Evolutionary conservation across 78 protist species (phyloP), one percentile per base, ranked within the genome.

Genomic region (Speleostelium caveatum): DNA sequence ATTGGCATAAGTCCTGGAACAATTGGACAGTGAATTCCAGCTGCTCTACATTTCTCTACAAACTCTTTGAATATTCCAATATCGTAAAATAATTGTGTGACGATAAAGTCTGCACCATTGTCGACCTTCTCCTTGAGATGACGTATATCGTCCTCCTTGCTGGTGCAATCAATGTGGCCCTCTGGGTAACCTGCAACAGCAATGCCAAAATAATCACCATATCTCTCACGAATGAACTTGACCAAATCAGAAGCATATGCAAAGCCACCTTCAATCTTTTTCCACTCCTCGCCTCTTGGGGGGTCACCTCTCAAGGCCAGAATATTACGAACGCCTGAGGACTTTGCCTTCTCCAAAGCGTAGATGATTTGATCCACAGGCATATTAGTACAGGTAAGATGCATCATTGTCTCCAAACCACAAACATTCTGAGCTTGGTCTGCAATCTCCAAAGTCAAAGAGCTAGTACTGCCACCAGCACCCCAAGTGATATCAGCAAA

Each of bases 1-100:
- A 98, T 98, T 35, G 99, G 99, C 97, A 98, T 90, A 73, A 98
- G 77, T 39, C 99, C 99, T 10, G 99, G 99, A 16, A 98, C 30
- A 68, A 98, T 97, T 56, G 99, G 99, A 21, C 68, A 65, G 3
- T 39, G 93, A 92, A 98, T 98, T 30, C 99, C 97, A 33, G 59
- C 41, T 0, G 30, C 95, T 22, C 96, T 39, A 91, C 97, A 95
- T 62, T 87, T 86, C 4, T 49, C n/a, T 5, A 72, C 93, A 28
- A 73, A 97, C 14, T 86, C 49, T 5, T 49, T 17, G 89, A 93
- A 97, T 33, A 83, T 61, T 33, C 87, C 96, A 22, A 72, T 63
- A 41, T 98, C 98, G 86, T 94, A 97, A 63, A 98, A 97, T 26
- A 97, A 85, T 92, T 98, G 99, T 3, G 99, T 97, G 92, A 98